These are phyloP conservation scores for Yarrowia keelungensis DNA, from an alignment of 805 yeast genomes.

Conservation along the genomic window DNA sequence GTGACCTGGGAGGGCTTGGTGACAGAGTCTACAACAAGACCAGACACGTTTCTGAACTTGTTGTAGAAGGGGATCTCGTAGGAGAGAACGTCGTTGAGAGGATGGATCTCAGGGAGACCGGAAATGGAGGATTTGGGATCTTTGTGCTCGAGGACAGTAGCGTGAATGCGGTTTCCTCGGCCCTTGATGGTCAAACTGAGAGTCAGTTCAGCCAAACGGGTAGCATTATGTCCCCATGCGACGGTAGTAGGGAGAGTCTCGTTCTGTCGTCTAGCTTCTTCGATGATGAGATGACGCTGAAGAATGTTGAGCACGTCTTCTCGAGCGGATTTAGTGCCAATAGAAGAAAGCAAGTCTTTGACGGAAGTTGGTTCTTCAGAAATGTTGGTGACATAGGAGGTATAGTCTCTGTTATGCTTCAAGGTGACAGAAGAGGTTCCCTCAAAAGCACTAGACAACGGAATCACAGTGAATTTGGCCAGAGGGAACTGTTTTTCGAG, in stretches of 20 bases:
- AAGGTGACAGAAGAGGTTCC: slow-evolving; percentile 2
- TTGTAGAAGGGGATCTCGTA: slow-evolving; percentile 70
- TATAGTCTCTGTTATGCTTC: slow-evolving; percentile 25
- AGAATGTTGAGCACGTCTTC: slow-evolving; percentile 67
- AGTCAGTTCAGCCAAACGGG: slow-evolving; percentile 80
- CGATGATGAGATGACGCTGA: slow-evolving; percentile 49
- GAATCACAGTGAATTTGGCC: slow-evolving; percentile 37
- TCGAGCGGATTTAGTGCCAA: slow-evolving; percentile 59
- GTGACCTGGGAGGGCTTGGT: slow-evolving; percentile 54
- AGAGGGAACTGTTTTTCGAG: slow-evolving; percentile 43
- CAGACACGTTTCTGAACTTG: slow-evolving; percentile 53
- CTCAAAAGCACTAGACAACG: neutral
- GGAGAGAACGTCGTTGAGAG: slow-evolving; percentile 70
- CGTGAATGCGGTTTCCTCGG: slow-evolving; percentile 64
- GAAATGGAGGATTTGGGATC: slow-evolving; percentile 4
- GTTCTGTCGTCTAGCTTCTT: slow-evolving; percentile 10
- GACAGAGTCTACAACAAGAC: slow-evolving; percentile 47
- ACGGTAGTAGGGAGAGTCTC: slow-evolving; percentile 47
- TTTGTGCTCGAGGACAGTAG: slow-evolving; percentile 31
- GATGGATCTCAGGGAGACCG: slow-evolving; percentile 28
- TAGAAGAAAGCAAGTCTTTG: slow-evolving; percentile 53
- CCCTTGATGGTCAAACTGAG: slow-evolving; percentile 84
- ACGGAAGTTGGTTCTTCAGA: slow-evolving; percentile 47
- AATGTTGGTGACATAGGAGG: slow-evolving; percentile 7
- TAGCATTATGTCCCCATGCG: slow-evolving; percentile 79